Conservation (phyloP, 495 filamentous ascomycete species). For the Talaromyces liani region DNA sequence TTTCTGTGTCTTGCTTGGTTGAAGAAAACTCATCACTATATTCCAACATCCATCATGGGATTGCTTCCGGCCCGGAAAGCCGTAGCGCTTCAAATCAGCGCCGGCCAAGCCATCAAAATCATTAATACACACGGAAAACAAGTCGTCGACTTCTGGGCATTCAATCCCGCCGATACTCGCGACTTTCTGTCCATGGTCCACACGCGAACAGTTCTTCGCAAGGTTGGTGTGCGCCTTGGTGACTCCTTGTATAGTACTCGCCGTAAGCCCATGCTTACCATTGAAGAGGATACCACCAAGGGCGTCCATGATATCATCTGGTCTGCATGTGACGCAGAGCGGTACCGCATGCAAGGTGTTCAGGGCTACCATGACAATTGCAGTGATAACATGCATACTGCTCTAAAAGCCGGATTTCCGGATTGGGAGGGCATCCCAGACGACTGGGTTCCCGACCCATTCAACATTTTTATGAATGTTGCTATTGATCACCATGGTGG, state of each 20-base stretch:
- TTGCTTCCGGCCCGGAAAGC: slow-evolving; percentile 36
- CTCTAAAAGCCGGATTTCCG: slow-evolving; percentile 14
- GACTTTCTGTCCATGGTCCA: slow-evolving; percentile 35
- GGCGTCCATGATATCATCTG: slow-evolving; percentile 37
- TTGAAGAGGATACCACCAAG: slow-evolving; percentile 29
- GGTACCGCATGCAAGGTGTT: slow-evolving; percentile 23
- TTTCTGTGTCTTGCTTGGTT: not conserved
- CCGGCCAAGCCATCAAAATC: slow-evolving; percentile 38
- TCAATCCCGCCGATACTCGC: slow-evolving; percentile 25
- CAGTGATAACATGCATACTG: slow-evolving; percentile 33
- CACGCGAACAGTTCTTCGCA: slow-evolving; percentile 24
- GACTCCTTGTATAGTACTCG: slow-evolving; percentile 26
- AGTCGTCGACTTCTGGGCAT: slow-evolving; percentile 45
- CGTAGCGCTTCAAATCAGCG: slow-evolving; percentile 26
- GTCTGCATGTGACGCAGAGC: slow-evolving; percentile 28
- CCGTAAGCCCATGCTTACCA: slow-evolving; percentile 26
- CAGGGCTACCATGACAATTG: slow-evolving; percentile 33
- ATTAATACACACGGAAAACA: slow-evolving; percentile 46
- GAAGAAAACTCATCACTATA: not conserved
- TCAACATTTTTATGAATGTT: slow-evolving; percentile 46
- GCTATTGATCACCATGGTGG: slow-evolving; percentile 23
- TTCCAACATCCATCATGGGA: slow-evolving; percentile 6
- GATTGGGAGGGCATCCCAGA: too few relatives aligned
- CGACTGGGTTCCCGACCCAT: slow-evolving; percentile 21
- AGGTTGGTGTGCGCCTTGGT: slow-evolving; percentile 22